Percentiles rank a stretch among this genome's conserved stretches.
phyloP scores from a whole-genome alignment of 225 moss, liverwort and hornwort species.

The Lunularia cruciata region DNA sequence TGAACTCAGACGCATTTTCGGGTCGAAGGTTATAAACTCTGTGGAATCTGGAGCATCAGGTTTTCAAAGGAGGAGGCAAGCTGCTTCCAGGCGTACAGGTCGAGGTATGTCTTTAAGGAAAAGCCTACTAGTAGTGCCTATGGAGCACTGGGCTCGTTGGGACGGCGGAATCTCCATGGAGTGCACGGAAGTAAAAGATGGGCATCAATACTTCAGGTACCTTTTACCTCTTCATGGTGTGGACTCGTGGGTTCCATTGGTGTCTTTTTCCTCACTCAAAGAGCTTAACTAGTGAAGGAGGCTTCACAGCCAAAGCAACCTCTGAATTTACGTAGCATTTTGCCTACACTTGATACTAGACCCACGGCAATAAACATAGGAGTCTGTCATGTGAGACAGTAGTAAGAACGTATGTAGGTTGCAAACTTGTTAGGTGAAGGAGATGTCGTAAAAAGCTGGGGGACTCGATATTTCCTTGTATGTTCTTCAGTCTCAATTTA shows the following conservation, averaged over 20 bases:
- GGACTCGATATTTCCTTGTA: no score
- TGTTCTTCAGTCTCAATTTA: no score
- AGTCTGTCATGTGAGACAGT: no score
- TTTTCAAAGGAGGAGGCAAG: slow-evolving; percentile 60
- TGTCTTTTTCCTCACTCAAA: no score
- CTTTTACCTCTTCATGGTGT: background rate
- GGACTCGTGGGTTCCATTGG: background rate
- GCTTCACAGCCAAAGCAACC: no score
- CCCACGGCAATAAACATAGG: no score
- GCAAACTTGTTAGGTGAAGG: no score
- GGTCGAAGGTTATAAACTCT: slow-evolving; percentile 83
- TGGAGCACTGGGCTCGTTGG: slow-evolving; percentile 73
- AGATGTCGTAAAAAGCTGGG: no score
- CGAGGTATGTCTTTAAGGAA: slow-evolving; percentile 64
- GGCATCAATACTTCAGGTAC: slow-evolving; percentile 73
- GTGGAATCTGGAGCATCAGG: slow-evolving; percentile 53
- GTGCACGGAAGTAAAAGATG: slow-evolving; percentile 64
- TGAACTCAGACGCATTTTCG: slow-evolving; percentile 88
- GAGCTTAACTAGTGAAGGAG: no score
- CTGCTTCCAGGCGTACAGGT: slow-evolving; percentile 48
- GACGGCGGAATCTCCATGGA: slow-evolving; percentile 89
- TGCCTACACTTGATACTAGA: no score
- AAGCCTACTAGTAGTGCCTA: slow-evolving; percentile 64
- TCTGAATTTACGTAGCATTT: no score
- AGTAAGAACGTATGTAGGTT: no score